phyloP scores from a whole-genome alignment of 345 rosid genomes.

The Linum usitatissimum region DNA sequence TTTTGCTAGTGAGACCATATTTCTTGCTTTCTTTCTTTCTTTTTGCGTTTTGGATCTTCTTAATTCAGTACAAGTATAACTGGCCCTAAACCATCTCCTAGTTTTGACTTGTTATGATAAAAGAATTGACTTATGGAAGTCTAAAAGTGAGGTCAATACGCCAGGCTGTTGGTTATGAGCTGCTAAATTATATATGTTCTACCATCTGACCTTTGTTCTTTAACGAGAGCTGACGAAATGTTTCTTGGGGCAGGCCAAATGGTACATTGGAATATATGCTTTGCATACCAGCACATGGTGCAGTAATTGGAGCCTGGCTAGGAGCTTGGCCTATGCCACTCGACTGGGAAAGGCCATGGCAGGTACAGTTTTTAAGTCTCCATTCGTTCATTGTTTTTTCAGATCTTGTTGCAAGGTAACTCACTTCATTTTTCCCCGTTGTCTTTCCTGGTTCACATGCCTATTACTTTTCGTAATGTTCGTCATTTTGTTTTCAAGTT shows the following conservation, averaged over 20 bases:
- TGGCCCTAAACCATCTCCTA: too few species aligned
- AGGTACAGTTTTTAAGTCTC: conserved; percentile 31
- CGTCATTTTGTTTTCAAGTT: background rate
- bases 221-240: background rate
- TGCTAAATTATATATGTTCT: too few species aligned
- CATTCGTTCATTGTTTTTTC: background rate
- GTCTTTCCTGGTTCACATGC: too few species aligned
- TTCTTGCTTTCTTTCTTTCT: too few species aligned
- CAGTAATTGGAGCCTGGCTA: conserved; percentile 81
- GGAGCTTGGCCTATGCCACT: conserved; percentile 99
- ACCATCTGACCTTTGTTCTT: background rate
- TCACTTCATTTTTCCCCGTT: background rate
- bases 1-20: background rate
- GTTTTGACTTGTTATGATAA: too few species aligned
- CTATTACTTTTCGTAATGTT: too few species aligned
- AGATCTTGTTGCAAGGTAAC: background rate
- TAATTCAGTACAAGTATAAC: too few species aligned
- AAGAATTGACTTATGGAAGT: too few species aligned
- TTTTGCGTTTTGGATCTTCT: too few species aligned
- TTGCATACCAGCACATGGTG: conserved; percentile 68
- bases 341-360: conserved; percentile 99
- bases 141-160: too few species aligned
- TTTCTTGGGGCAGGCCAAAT: conserved; percentile 32
- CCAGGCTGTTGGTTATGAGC: too few species aligned
- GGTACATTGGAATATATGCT: conserved; percentile 53